These are phyloP conservation scores for Linnemannia schmuckeri DNA, from an alignment of 192 early-diverging fungal species.

Conservation along the genomic window DNA sequence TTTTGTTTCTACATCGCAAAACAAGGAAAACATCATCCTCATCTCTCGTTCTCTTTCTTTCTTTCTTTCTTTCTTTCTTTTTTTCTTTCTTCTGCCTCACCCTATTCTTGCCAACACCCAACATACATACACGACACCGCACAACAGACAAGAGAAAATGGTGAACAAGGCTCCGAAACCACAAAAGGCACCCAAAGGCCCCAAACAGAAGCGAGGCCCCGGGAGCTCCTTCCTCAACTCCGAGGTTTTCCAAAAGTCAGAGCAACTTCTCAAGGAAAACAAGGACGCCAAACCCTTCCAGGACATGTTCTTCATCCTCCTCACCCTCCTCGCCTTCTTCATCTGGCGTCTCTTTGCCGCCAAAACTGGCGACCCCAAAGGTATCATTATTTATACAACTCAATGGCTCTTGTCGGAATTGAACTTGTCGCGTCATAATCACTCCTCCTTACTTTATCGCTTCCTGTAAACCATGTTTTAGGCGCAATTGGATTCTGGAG, in stretches of 20 bases:
- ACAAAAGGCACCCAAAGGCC: conserved; percentile 34
- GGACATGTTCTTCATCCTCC: conserved; percentile 35
- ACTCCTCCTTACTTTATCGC: neutral
- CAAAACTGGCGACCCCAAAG: conserved; percentile 17
- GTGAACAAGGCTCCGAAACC: conserved; percentile 45
- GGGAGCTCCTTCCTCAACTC: conserved; percentile 20
- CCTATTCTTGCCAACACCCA: neutral
- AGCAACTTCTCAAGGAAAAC: conserved; percentile 29
- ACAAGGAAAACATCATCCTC: neutral
- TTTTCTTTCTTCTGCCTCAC: neutral
- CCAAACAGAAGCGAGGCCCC: conserved; percentile 14
- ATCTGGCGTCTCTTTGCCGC: conserved; percentile 43
- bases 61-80: neutral
- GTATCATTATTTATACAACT: neutral
- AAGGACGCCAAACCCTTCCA: conserved; percentile 44
- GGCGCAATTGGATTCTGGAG: conserved; percentile 39
- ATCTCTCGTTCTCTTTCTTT: neutral
- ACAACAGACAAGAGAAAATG: neutral
- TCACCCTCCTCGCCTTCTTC: conserved; percentile 24
- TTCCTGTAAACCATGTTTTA: neutral
- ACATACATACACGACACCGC: neutral
- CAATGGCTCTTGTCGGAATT: neutral
- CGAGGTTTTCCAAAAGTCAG: conserved; percentile 18
- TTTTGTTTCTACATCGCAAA: neutral
- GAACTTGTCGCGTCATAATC: too few species aligned